A percentile compares a stretch with the other conserved stretches of the same genome.
phyloP scores from a whole-genome alignment of 2,329 filamentous ascomycete genomes.

The Aspergillus sergii region DNA sequence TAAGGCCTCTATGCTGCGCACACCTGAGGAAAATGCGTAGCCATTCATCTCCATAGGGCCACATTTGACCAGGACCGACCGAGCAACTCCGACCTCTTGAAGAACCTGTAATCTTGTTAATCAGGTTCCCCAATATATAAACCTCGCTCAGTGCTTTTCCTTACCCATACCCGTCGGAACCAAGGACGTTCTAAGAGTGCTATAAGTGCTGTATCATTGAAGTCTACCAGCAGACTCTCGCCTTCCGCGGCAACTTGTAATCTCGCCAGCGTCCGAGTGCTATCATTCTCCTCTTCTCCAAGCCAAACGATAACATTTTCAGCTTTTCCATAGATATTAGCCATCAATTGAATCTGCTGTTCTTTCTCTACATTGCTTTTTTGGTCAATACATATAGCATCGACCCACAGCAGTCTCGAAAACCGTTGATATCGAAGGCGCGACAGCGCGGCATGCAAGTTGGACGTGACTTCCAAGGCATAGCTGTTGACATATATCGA shows the following conservation, averaged over 20 bases:
- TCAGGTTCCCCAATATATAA: background rate
- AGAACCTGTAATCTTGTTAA: background rate
- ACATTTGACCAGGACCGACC: background rate
- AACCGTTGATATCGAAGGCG: background rate
- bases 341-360: background rate
- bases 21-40: background rate
- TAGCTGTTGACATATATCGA: background rate
- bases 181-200: background rate
- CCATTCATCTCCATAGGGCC: background rate
- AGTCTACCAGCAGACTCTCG: background rate
- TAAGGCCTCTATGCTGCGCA: background rate
- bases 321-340: background rate
- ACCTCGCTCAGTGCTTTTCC: background rate
- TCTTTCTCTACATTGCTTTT: background rate
- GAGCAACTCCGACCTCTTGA: background rate
- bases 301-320: background rate
- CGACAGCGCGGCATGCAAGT: background rate
- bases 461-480: background rate
- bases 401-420: background rate
- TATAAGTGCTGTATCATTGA: background rate
- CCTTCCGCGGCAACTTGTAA: background rate
- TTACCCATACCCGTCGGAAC: constrained; percentile 1
- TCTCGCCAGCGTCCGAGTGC: background rate
- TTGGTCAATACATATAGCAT: background rate
- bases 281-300: background rate